Evolutionary conservation across 108 stramenopile species (phyloP).

Genomic region (Hondaea fermentalgiana): DNA sequence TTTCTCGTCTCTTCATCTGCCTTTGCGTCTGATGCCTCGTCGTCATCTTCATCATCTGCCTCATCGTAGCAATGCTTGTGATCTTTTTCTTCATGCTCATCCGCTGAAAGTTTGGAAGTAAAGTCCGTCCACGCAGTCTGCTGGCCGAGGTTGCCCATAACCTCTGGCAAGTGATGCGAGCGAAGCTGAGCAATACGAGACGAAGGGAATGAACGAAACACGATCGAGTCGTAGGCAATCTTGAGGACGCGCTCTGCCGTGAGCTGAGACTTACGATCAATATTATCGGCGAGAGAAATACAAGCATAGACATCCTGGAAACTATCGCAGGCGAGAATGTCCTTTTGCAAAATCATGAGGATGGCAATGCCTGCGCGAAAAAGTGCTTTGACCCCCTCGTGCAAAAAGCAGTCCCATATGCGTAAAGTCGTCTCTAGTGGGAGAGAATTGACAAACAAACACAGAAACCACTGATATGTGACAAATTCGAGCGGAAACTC

Average conservation of each 20-base stretch:
- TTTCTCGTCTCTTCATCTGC: background rate
- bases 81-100: no score
- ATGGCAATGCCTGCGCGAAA: constrained; percentile 25
- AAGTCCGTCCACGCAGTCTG: background rate
- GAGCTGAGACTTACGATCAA: background rate
- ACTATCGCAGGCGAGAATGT: background rate
- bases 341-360: constrained; percentile 19
- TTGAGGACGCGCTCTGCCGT: background rate
- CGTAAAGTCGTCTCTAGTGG: constrained; percentile 28
- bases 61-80: no score
- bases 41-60: no score
- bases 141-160: background rate
- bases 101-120: no score
- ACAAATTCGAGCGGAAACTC: constrained; percentile 23
- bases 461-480: constrained; percentile 31
- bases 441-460: constrained; percentile 29
- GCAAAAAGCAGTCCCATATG: constrained; percentile 33
- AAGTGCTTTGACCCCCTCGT: constrained; percentile 27
- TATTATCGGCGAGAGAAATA: background rate
- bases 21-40: background rate
- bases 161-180: background rate
- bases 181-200: background rate
- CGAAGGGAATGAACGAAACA: background rate
- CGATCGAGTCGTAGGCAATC: background rate
- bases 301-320: background rate